Conservation (phyloP, 2,329 filamentous ascomycete genomes). For the Lachnellula arida region DNA sequence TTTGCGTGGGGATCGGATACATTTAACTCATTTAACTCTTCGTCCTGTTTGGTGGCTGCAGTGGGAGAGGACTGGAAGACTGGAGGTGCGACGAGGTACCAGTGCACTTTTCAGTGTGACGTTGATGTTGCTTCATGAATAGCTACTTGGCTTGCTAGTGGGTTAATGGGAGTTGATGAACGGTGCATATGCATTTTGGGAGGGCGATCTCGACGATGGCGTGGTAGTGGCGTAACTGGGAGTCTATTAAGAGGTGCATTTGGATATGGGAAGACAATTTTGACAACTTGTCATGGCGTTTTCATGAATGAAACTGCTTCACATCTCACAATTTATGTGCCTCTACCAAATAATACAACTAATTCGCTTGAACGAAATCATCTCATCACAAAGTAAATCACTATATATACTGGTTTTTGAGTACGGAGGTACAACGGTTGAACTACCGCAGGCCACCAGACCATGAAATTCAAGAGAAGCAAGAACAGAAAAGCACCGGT, state of each 20-base stretch:
- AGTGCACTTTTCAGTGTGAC: conserved; percentile 8
- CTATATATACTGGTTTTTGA: too few species aligned
- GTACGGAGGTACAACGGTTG: too few species aligned
- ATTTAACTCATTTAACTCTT: conserved; percentile 8
- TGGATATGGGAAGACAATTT: background rate
- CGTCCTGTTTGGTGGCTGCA: conserved; percentile 4
- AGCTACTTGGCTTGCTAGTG: background rate
- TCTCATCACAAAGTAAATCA: too few species aligned
- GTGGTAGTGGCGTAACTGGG: background rate
- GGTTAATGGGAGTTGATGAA: background rate
- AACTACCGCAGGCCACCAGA: too few species aligned
- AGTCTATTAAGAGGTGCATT: background rate
- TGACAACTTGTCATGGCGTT: too few species aligned
- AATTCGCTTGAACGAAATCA: too few species aligned
- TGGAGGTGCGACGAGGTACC: background rate
- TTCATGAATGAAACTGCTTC: too few species aligned
- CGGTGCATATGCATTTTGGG: background rate
- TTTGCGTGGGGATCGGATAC: conserved; percentile 9
- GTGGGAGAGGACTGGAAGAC: conserved; percentile 1
- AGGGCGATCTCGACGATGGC: background rate
- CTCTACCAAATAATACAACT: too few species aligned
- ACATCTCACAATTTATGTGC: too few species aligned
- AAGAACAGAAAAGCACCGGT: too few species aligned
- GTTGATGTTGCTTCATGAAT: background rate
- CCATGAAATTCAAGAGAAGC: too few species aligned